Base-by-base conservation (phyloP, 768 basidiomycete genomes). In the Sarcomyxa edulis region DNA sequence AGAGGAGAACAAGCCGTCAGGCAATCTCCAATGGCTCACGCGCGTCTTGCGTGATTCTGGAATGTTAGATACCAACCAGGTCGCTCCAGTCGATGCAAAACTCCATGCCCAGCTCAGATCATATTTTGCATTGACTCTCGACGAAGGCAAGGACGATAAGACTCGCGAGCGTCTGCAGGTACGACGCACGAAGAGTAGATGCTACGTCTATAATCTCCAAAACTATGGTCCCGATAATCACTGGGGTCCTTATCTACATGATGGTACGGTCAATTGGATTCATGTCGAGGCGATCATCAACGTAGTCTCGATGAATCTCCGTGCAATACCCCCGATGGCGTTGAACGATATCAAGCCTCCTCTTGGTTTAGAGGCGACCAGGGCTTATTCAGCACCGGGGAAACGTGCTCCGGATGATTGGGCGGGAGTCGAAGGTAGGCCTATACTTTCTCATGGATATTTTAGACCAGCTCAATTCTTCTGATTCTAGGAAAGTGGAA, bases 391-490 rank as follows among this genome's bases (percentile, higher is more conserved):
- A 12, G 75, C 76, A 7, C 72, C 73, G 9, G 66, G 64, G 12
- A 41, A 56, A 36, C 55, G 51, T 7, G 50, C 56, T 28, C 47
- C 54, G 6, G 47, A 51, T 14, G 84, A 86, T 52, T 88, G 86
- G 86, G 83, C 84, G 14, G 83, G 83, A 8, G 71, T 86, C 3
- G 76, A 80, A 55, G 84, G 69, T 67, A 38, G 37, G 46, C 35
- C 5, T 32, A 21, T 11, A 25, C 6, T 35, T 25, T 32, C 5
- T 25, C 9, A 7, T 1, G 11, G n/a, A n/a, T n/a, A n/a, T 18
- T 20, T n/a, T n/a, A 11, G 11, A 12, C 23, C 16, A 14, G 30
- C 35, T 5, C 40, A 18, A 21, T n/a, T 5, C 16, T 35, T 24
- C 35, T 36, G 23, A 20, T 12, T 23, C 27, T 39, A 72, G 71